Base-by-base conservation (phyloP, 768 basidiomycete species). In the Ephemerocybe angulata region DNA sequence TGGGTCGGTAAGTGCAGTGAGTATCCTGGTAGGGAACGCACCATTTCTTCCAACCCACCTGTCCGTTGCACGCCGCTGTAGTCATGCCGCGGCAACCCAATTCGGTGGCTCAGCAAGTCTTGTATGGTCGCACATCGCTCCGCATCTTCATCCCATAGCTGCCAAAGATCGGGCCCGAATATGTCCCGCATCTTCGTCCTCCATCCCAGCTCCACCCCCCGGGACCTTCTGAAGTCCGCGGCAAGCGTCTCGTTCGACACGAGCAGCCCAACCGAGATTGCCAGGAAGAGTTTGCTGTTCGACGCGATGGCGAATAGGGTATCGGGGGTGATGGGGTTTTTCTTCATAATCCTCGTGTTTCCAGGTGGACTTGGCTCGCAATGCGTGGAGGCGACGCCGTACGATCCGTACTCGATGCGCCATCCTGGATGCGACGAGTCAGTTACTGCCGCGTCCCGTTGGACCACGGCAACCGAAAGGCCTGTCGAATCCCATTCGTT, bases 31-130 rank as follows among this genome's bases (percentile, higher is more conserved):
- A n/a, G 4, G 24, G 33, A 6, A 54, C 65, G 4, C 40, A 75
- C 74, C 71, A 74, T 74, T 50, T 71, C 71, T 17, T 66, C 47
- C 5, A 75, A 62, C 3, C 69, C 66, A 4, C 72, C 73, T 30
- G 63, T 37, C 11, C 70, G 54, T 10, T 63, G 44, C 13, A 52
- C 61, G 6, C 70, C 68, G 11, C 73, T 74, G 29, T 58, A 71
- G 59, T 77, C 76, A 50, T 79, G 77, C 12, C 76, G 58, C n/a
- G 76, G 77, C 64, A 79, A 55, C 0, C 76, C 77, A 12, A 75
- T 77, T 5, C 77, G 60, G 61, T 79, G 77, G 1, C 70, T 70
- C 0, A 76, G 58, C 65, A 76, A 72, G 60, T 79, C 76, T 43
- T 74, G 70, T 3, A 79, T 50, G 24, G 61, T 74, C 0, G 70